These are phyloP conservation scores for Trypanosoma platydactyli DNA, from an alignment of 208 protist genomes.

Conservation along the genomic window DNA sequence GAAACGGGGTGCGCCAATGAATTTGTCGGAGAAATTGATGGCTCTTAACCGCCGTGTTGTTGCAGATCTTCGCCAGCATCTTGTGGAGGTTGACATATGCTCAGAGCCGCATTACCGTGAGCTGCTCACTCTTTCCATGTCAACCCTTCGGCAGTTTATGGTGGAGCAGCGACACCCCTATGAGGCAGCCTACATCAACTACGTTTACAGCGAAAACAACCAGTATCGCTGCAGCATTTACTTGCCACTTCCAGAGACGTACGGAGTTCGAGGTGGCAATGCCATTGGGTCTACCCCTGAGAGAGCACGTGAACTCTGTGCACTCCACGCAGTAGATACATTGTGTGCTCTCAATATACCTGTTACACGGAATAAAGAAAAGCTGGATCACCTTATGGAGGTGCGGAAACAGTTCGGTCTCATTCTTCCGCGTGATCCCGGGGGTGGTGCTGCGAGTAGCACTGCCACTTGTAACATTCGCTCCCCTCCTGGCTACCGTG, in stretches of 20 bases:
- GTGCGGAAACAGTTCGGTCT: constrained; percentile 51
- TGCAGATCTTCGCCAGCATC: constrained; percentile 39
- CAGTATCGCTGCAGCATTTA: constrained; percentile 62
- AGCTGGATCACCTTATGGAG: constrained; percentile 44
- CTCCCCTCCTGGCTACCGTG: constrained; percentile 63
- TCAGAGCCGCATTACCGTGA: constrained; percentile 27
- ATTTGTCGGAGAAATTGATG: constrained; percentile 39
- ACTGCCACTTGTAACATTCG: constrained; percentile 27
- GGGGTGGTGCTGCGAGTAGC: background rate
- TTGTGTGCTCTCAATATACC: constrained; percentile 67
- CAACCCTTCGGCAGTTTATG: constrained; percentile 60
- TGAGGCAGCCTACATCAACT: constrained; percentile 49
- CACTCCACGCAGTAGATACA: constrained; percentile 60
- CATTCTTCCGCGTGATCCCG: constrained; percentile 32
- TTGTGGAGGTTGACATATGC: constrained; percentile 55
- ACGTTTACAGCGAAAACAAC: constrained; percentile 31
- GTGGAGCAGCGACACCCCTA: constrained; percentile 49
- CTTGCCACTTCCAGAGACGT: constrained; percentile 61
- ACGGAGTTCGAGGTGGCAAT: constrained; percentile 69
- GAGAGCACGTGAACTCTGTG: constrained; percentile 31
- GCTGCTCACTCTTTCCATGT: constrained; percentile 36
- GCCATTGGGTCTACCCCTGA: constrained; percentile 41
- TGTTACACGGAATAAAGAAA: constrained; percentile 9
- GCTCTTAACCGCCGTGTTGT: constrained; percentile 38
- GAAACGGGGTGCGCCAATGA: constrained; percentile 33